Conservation (phyloP, 2,329 filamentous ascomycete species). For the Zymoseptoria tritici region DNA sequence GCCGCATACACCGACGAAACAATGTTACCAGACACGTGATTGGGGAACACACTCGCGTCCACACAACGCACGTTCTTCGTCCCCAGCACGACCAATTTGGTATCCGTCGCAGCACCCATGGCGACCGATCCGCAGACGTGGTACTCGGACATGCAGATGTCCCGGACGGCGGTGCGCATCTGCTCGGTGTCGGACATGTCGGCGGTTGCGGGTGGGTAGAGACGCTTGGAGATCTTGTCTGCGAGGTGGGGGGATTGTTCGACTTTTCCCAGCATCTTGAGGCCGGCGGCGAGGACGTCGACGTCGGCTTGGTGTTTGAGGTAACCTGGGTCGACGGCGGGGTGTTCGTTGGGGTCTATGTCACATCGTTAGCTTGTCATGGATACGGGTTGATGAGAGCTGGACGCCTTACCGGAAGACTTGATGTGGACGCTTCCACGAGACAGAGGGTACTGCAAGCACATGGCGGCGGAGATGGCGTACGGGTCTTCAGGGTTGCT, state of each 20-base stretch:
- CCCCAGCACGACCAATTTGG: constrained; percentile 31
- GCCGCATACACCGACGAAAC: constrained; percentile 25
- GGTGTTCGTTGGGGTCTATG: constrained; percentile 16
- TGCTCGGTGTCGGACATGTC: constrained; percentile 21
- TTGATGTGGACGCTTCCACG: constrained; percentile 29
- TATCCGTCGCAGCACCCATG: constrained; percentile 38
- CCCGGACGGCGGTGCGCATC: constrained; percentile 20
- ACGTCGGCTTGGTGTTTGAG: constrained; percentile 44
- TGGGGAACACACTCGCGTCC: constrained; percentile 31
- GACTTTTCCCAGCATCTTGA: constrained; percentile 38
- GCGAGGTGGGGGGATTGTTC: constrained; percentile 36
- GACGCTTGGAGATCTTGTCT: constrained; percentile 32
- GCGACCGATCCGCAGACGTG: constrained; percentile 34
- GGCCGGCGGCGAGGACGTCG: constrained; percentile 23
- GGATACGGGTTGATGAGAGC: constrained; percentile 13
- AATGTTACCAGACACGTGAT: constrained; percentile 26
- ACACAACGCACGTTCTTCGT: constrained; percentile 31
- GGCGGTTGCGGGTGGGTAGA: constrained; percentile 24
- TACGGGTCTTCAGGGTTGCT: constrained; percentile 15
- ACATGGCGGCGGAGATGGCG: constrained; percentile 22
- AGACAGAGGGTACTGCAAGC: constrained; percentile 26
- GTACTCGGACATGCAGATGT: constrained; percentile 28
- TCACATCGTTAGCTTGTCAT: constrained; percentile 1
- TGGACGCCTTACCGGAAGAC: constrained; percentile 11
- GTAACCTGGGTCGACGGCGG: constrained; percentile 22